A percentile compares a stretch with the other conserved stretches of the same genome.
Evolutionary conservation across 2,329 filamentous ascomycete species (phyloP).

Genomic region (Trichoderma guizhouense): DNA sequence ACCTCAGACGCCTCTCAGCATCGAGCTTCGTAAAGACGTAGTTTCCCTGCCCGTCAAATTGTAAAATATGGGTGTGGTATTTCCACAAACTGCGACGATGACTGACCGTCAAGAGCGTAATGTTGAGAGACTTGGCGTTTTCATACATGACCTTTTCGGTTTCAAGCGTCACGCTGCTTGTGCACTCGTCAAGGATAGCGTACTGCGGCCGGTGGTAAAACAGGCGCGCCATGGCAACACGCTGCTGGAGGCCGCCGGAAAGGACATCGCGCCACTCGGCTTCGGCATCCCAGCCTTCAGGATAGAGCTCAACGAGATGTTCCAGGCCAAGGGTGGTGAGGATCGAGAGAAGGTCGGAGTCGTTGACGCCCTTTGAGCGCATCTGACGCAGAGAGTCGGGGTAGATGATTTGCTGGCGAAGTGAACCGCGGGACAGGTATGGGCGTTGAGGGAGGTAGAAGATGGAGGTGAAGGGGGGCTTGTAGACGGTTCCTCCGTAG

Average conservation of each 20-base stretch:
- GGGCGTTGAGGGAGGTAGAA: conserved; percentile 98
- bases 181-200: conserved; percentile 96
- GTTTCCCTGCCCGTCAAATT: conserved; percentile 92
- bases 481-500: conserved; percentile 89
- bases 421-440: conserved; percentile 83
- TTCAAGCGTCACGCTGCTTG: conserved; percentile 89
- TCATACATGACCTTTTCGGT: conserved; percentile 97
- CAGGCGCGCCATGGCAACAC: conserved; percentile 90
- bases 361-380: conserved; percentile 77
- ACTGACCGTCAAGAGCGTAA: conserved; percentile 95
- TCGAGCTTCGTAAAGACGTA: conserved; percentile 89
- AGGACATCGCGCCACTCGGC: conserved; percentile 96
- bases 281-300: conserved; percentile 83
- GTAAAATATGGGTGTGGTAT: conserved; percentile 89
- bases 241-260: conserved; percentile 88
- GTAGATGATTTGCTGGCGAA: conserved; percentile 97
- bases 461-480: conserved; percentile 87
- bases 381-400: conserved; percentile 86
- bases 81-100: conserved; percentile 92
- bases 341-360: conserved; percentile 74
- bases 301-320: conserved; percentile 72
- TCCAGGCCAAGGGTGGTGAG: conserved; percentile 79
- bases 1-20: conserved; percentile 74
- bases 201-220: conserved; percentile 94
- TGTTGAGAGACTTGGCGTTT: conserved; percentile 83